Evolutionary conservation across 176 grass and related monocot genomes (phyloP).

Genomic region (Oryza glaberrima): DNA sequence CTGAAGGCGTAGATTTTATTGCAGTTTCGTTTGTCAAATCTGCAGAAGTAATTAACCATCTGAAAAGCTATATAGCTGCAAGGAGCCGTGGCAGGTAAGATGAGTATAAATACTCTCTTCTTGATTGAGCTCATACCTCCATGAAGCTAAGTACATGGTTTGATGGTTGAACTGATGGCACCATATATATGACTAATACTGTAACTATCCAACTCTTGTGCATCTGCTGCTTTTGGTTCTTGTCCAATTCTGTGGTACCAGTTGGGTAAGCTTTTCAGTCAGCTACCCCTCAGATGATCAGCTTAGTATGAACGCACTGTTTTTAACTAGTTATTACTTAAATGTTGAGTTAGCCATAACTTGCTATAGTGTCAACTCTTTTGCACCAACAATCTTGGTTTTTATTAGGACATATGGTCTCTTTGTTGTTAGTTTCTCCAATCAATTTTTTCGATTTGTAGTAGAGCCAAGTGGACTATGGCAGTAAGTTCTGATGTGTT

Average conservation of each 20-base stretch:
- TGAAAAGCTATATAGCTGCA: constrained; percentile 97
- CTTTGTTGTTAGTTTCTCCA: background rate
- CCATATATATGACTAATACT: background rate
- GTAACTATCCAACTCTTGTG: background rate
- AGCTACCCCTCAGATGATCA: background rate
- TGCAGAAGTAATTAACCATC: constrained; percentile 93
- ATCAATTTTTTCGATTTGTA: background rate
- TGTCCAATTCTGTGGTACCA: background rate
- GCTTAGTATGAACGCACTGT: background rate
- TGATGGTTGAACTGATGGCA: background rate
- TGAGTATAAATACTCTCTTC: constrained; percentile 25
- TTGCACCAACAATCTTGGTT: background rate
- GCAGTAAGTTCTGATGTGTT: background rate
- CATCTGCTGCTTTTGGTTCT: background rate
- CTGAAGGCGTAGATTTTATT: constrained; percentile 96
- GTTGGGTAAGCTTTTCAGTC: background rate
- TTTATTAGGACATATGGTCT: background rate
- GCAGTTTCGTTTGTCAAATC: constrained; percentile 99
- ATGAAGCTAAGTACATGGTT: background rate
- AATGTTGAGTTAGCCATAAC: constrained; percentile 15
- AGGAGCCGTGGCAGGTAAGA: constrained; percentile 71
- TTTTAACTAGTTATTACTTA: constrained; percentile 6
- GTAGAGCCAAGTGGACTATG: background rate
- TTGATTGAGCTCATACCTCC: background rate
- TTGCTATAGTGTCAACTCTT: background rate